Evolutionary conservation across 305 asterid species (phyloP).

Genomic region (Salvia sclarea): DNA sequence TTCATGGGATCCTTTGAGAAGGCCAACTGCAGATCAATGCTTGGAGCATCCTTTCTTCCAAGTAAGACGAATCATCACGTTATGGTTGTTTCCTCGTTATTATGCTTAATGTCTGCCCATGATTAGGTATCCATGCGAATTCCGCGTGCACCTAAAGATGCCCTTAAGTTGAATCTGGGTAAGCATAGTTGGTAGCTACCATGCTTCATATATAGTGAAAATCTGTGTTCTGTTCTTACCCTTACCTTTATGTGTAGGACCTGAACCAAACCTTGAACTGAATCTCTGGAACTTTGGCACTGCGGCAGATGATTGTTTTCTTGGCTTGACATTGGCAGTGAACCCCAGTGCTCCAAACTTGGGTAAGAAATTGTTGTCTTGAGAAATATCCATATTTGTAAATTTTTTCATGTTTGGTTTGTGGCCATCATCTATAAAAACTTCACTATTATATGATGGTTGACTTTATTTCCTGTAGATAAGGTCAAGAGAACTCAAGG

Average conservation of each 20-base stretch:
- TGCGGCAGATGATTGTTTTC: conserved; percentile 74
- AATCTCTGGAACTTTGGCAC: conserved; percentile 86
- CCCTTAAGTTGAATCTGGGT: conserved; percentile 68
- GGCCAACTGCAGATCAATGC: conserved; percentile 95
- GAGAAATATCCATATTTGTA: no score
- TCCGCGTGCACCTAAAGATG: conserved; percentile 64
- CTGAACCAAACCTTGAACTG: conserved; percentile 94
- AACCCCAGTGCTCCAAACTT: conserved; percentile 74
- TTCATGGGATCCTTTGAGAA: conserved; percentile 92
- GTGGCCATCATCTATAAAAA: background rate
- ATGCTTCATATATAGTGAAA: conserved; percentile 27
- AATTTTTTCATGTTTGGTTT: no score
- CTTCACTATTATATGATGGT: conserved; percentile 27
- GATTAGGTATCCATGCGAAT: conserved; percentile 58
- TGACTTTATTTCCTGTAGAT: conserved; percentile 54
- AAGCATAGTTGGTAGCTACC: conserved; percentile 42
- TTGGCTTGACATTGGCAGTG: conserved; percentile 92
- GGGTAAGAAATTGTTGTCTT: conserved; percentile 46
- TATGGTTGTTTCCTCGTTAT: conserved; percentile 28
- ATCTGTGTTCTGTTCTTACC: conserved; percentile 34
- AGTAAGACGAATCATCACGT: conserved; percentile 42
- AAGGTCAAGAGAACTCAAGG: conserved; percentile 53
- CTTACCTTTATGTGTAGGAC: conserved; percentile 44
- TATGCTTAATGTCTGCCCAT: conserved; percentile 42
- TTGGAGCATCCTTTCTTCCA: conserved; percentile 89